Evolutionary conservation across 768 basidiomycete genomes (phyloP).

Genomic region (Suillus brevipes): DNA sequence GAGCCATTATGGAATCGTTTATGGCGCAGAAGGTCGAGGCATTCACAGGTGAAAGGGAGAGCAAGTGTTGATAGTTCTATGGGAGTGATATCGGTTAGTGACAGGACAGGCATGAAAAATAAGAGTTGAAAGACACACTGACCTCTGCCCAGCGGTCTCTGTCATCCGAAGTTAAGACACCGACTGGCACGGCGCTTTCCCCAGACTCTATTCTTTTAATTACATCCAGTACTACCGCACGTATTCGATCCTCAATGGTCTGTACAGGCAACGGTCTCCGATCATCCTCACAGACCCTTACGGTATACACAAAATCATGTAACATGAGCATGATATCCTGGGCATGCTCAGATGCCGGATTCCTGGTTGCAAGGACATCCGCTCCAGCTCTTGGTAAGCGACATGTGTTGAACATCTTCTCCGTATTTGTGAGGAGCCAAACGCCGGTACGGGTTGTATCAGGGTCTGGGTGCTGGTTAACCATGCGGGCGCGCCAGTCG

Average conservation of each 20-base stretch:
- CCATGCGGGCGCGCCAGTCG: conserved; percentile 66
- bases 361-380: conserved; percentile 60
- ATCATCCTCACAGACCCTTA: conserved; percentile 60
- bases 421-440: conserved; percentile 61
- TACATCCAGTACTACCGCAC: conserved; percentile 57
- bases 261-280: conserved; percentile 33
- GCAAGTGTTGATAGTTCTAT: conserved; percentile 72
- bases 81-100: conserved; percentile 6
- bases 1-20: conserved; percentile 71
- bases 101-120: not conserved
- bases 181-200: conserved; percentile 61
- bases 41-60: conserved; percentile 69
- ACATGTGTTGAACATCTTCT: conserved; percentile 72
- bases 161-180: conserved; percentile 75
- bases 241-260: conserved; percentile 47
- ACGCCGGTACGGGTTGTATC: conserved; percentile 76
- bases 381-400: conserved; percentile 70
- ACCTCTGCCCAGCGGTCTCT: conserved; percentile 84
- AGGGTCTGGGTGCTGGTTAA: conserved; percentile 67
- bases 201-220: conserved; percentile 46
- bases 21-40: conserved; percentile 58
- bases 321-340: conserved; percentile 59
- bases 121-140: conserved; percentile 20
- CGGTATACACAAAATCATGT: conserved; percentile 76
- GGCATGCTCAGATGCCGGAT: conserved; percentile 40